Evolutionary conservation across 139 green algal species (phyloP).

Genomic region (Picochlorum costavermella): DNA sequence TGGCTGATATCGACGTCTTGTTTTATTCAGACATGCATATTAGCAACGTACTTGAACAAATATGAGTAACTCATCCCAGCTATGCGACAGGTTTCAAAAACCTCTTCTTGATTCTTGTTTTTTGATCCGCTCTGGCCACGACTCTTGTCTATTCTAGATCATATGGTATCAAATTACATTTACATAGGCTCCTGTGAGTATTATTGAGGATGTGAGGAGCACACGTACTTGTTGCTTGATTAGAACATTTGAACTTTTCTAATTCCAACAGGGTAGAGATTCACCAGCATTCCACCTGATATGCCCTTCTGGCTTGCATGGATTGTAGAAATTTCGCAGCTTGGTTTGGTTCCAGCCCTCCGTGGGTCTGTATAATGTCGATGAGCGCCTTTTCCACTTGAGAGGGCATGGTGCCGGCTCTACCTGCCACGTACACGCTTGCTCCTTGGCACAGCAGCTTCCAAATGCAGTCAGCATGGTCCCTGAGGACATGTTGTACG

Average conservation of each 20-base stretch:
- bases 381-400: constrained; percentile 56
- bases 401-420: constrained; percentile 66
- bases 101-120: too few relatives aligned
- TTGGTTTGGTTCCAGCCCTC: constrained; percentile 35
- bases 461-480: constrained; percentile 52
- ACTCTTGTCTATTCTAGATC: not conserved
- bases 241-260: too few relatives aligned
- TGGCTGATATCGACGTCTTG: too few relatives aligned
- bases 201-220: too few relatives aligned
- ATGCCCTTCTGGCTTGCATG: constrained; percentile 58
- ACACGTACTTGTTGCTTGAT: too few relatives aligned
- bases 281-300: constrained; percentile 80
- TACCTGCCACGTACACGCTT: constrained; percentile 64
- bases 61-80: constrained; percentile 29
- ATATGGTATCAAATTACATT: not conserved
- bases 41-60: constrained; percentile 24
- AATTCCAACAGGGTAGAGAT: too few relatives aligned
- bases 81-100: too few relatives aligned
- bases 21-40: not conserved
- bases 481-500: constrained; percentile 64
- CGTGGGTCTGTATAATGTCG: constrained; percentile 45
- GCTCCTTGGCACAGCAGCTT: constrained; percentile 45
- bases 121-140: too few relatives aligned
- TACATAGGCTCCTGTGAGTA: too few relatives aligned
- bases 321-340: constrained; percentile 45